Evolutionary conservation across 495 filamentous ascomycete genomes (phyloP), one percentile per base, ranked within the genome.

Genomic region (Apiosordaria backusii): DNA sequence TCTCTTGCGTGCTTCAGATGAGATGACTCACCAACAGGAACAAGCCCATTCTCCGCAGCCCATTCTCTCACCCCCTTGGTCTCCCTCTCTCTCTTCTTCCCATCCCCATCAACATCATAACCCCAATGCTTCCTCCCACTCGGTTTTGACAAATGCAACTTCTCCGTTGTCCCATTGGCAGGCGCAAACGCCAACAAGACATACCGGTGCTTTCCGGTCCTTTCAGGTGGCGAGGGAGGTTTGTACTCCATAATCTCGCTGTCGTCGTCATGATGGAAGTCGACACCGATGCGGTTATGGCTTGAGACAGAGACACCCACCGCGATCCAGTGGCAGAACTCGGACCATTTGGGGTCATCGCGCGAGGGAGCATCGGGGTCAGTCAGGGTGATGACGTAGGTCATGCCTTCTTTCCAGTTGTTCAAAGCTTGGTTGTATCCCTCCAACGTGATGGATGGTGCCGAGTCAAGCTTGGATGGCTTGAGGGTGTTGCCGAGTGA

Each of bases 271-370:
- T n/a, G 35, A 45, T 45, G 35, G n/a, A 45, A 13, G 35, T 45
- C 35, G 35, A 15, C 5, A 45, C 27, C 27, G 7, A n/a, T n/a
- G n/a, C n/a, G n/a, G n/a, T 24, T 62, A 4, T 4, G 19, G 35
- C 52, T 29, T n/a, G 57, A 35, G 9, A 15, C 53, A 4, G n/a
- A n/a, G n/a, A 29, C 35, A 13, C 35, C 35, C 16, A 45, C 16
- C 16, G 80, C 79, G 72, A 91, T 84, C 88, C 88, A 90, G 72
- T 91, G 89, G 73, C 89, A 91, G 74, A 89, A 84, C 73, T 92
- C 86, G n/a, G 81, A 82, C 84, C 84, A 90, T 70, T 87, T 80
- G 18, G 88, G 87, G 68, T 90, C 74, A 22, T 86, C 78, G 27
- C 84, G 82, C 0, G 85, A 88, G 0, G 88, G 88, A 0, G 89